Evolutionary conservation across 1,284 basidiomycete species (phyloP).

Genomic region (Malassezia obtusa): DNA sequence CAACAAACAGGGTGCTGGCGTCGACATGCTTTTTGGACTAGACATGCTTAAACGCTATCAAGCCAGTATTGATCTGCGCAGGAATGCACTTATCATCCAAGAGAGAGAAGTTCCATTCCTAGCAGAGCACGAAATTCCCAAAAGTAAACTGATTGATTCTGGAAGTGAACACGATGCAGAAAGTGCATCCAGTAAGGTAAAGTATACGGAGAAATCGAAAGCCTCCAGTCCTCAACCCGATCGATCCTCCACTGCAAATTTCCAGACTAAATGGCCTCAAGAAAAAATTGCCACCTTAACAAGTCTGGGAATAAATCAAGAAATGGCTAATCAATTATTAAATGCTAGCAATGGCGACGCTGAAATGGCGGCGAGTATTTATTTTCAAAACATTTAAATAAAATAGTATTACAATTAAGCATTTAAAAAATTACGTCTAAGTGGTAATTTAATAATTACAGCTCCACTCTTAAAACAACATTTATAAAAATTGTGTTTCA

Average conservation of each 20-base stretch:
- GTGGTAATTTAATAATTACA: background rate
- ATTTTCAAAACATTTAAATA: conserved; percentile 10
- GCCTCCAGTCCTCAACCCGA: too few species aligned
- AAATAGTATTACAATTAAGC: background rate
- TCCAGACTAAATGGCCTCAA: background rate
- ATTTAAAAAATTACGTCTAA: background rate
- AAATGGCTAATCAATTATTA: conserved; percentile 6
- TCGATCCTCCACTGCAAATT: background rate
- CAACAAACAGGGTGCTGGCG: conserved; percentile 66
- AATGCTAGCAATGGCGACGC: conserved; percentile 1
- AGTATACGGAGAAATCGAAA: too few species aligned
- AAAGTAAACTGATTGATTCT: background rate
- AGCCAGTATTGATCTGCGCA: conserved; percentile 82
- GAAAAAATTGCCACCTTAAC: background rate
- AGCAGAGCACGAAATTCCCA: conserved; percentile 83
- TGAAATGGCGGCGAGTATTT: conserved; percentile 10
- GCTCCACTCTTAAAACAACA: background rate
- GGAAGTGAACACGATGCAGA: background rate
- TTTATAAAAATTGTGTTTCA: conserved; percentile 4
- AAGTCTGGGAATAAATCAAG: conserved; percentile 4
- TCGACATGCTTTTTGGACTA: conserved; percentile 86
- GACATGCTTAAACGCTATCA: conserved; percentile 98
- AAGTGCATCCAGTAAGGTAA: too few species aligned
- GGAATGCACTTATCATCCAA: conserved; percentile 77
- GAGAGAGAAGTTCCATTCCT: conserved; percentile 76